Evolutionary conservation across 306 rosid genomes (phyloP), one percentile per base, ranked within the genome.

Genomic region (Quillaja saponaria): DNA sequence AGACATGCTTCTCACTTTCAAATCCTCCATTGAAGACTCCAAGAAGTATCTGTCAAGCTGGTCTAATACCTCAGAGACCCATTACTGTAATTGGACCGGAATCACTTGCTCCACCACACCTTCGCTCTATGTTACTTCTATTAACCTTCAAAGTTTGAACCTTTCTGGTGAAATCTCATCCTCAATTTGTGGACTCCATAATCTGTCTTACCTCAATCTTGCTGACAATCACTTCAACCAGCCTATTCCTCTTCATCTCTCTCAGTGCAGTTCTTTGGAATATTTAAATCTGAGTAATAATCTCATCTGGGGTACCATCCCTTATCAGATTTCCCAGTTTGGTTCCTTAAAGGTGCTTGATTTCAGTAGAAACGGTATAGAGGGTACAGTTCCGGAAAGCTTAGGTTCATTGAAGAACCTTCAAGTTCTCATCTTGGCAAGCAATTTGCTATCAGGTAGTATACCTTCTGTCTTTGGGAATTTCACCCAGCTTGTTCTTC

Each of bases 211-310:
- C 55, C 94, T 92, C 46, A 89, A 86, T 63, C 95, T 92, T 48
- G 96, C 99, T 37, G 88, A 85, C 55, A 92, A 92, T 37, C 55
- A 64, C 19, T 89, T 92, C 68, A 86, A 81, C 80, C 87, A 92
- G 21, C 80, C 99, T 48, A 92, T 92, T n/a, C 99, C 96, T 64
- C 99, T 92, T 40, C 96, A 84, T 34, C 96, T 92, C 61, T 81
- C 99, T 42, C 79, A 64, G 67, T 92, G 99, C 47, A 65, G 70
- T 46, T 76, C 84, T 7, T 69, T 92, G 79, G 74, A 84, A 69
- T 82, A 70, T 72, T 69, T 92, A 84, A 92, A 92, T 83, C 95
- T 92, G 62, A 89, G 94, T 33, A 79, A 80, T 68, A 92, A 92
- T 72, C 94, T 84, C 59, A 81, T 92, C 13, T 89, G 96, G 96